Evolutionary conservation across 257 asterid genomes (phyloP), one percentile per base, ranked within the genome.

Genomic region (Fraxinus quadrangulata): DNA sequence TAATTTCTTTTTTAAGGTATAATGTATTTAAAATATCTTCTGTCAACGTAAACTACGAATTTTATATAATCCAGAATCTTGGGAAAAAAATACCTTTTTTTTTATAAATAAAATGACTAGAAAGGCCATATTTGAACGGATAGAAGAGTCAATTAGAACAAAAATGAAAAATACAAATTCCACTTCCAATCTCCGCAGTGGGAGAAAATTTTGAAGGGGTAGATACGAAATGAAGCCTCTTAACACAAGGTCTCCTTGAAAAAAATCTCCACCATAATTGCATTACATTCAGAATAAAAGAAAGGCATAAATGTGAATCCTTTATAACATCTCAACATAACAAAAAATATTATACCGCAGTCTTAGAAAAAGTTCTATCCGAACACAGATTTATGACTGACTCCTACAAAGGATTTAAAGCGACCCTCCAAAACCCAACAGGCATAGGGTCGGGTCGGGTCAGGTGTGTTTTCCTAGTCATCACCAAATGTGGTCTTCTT

Each of bases 401-500:
- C 28, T n/a, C 26, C 26, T 6, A n/a, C 26, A 11, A 54, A 1
- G 28, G 65, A 54, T 54, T 5, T 54, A 54, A 54, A n/a, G 65
- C 65, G 6, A 7, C 65, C 65, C 67, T 59, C 30, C 24, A 40
- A 11, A 40, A 11, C 49, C 49, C 16, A 40, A 40, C 12, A 2
- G 13, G 45, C 45, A 39, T 39, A 8, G 47, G 14, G 2, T 40
- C 14, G 47, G 14, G 66, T n/a, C 28, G 30, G 21, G 66, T n/a
- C 65, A 0, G 0, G 65, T 19, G 8, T 56, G 23, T 3, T 1
- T 1, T n/a, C 12, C 26, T 59, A 59, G 28, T 59, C 67, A 2
- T 85, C 88, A 21, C 72, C 79, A 45, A 83, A 86, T 19, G 84
- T 86, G 0, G 87, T 86, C 75, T 78, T 86, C 76, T 83, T 83